Evolutionary conservation across 768 basidiomycete genomes (phyloP), one percentile per base, ranked within the genome.

Genomic region (Favolaschia claudopus): DNA sequence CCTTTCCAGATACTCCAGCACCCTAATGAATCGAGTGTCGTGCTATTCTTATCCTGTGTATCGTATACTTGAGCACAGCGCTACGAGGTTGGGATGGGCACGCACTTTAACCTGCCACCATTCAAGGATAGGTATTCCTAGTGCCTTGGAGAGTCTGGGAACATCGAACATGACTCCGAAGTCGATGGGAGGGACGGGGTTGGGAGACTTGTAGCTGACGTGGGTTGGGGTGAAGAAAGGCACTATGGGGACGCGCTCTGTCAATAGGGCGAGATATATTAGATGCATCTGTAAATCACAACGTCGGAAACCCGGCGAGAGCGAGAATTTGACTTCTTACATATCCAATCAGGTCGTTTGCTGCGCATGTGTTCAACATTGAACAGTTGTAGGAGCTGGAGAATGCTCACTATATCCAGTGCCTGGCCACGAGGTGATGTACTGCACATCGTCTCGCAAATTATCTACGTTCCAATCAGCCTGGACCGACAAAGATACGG

Each of bases 281-380:
- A 76, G 53, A 53, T 77, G 77, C 58, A 67, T 68, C 70, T 76
- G 58, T 14, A 31, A 4, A 27, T n/a, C n/a, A n/a, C n/a, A n/a
- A 13, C 1, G 27, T 50, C 12, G 33, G 20, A 14, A 14, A n/a
- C n/a, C n/a, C 3, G 22, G 1, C n/a, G 42, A 17, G 5, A 13
- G 27, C 13, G 27, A 4, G 34, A 55, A n/a, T n/a, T n/a, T n/a
- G n/a, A n/a, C n/a, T n/a, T n/a, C 69, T 32, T 28, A 75, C 74
- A 37, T 69, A 76, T 36, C 79, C 74, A 77, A 82, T 82, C 37
- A 80, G 76, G 58, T 82, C 79, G 70, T 82, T 82, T 5, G 79
- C 79, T 81, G 63, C 22, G 43, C 19, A n/a, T 13, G 6, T 10
- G 27, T 15, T 59, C 40, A 63, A 49, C 31, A 38, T 22, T 4